Evolutionary conservation across 225 moss, liverwort and hornwort species (phyloP).

Genomic region (Ulota crispa): DNA sequence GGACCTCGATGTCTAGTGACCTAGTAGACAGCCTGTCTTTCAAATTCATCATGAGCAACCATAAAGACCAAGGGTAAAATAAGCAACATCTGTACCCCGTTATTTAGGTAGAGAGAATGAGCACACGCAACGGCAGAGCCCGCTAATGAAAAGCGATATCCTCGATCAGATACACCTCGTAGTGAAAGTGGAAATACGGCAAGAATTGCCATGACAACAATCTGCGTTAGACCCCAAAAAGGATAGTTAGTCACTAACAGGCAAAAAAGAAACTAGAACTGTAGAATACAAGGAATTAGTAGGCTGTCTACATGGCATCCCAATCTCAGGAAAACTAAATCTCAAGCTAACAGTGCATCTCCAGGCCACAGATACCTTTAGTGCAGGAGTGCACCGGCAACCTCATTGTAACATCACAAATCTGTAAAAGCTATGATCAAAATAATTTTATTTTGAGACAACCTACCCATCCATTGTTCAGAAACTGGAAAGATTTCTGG

Average conservation of each 20-base stretch:
- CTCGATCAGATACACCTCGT: conserved; percentile 65
- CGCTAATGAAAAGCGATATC: conserved; percentile 81
- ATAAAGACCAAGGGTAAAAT: neutral
- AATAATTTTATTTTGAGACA: neutral
- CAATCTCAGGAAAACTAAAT: neutral
- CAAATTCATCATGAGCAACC: neutral
- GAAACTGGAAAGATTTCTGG: conserved; percentile 78
- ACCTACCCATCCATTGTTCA: conserved; percentile 92
- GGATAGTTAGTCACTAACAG: conserved; percentile 5
- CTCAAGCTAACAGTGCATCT: neutral
- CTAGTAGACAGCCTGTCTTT: neutral
- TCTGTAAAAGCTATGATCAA: neutral
- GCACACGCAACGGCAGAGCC: conserved; percentile 72
- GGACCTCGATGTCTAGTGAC: neutral
- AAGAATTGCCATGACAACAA: conserved; percentile 79
- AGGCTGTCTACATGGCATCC: neutral
- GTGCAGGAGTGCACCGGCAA: neutral
- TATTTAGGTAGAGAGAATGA: conserved; percentile 66
- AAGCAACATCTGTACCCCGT: conserved; percentile 56
- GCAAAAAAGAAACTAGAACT: neutral
- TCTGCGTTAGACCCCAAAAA: conserved; percentile 41
- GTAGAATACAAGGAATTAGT: neutral
- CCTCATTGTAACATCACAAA: neutral
- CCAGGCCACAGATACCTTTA: neutral
- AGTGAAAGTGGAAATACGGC: conserved; percentile 74